Percentiles rank a stretch among this genome's conserved stretches.
Conservation (phyloP, 2,329 filamentous ascomycete genomes). For the Aspergillus aculeatinus region DNA sequence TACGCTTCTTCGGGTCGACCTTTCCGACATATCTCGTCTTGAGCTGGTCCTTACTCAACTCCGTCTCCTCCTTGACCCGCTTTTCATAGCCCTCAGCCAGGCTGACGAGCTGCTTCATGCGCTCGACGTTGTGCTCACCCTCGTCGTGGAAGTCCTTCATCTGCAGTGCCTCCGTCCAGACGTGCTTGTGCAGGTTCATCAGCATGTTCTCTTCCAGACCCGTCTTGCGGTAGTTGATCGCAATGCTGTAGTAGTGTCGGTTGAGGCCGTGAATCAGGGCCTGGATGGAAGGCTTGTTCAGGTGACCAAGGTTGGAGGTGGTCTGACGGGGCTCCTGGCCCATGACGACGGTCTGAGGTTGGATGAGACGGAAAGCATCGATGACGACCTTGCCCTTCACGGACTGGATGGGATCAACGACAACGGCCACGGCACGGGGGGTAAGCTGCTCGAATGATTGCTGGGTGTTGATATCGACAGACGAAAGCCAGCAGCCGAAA, state of each 20-base stretch:
- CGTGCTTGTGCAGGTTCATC: constrained; percentile 99
- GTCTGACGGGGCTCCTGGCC: constrained; percentile 97
- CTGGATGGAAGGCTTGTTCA: constrained; percentile 99
- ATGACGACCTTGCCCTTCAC: constrained; percentile 99
- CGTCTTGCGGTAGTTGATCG: constrained; percentile 96
- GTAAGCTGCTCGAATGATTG: constrained; percentile 99
- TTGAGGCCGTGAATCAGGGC: constrained; percentile 97
- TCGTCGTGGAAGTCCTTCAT: constrained; percentile 95
- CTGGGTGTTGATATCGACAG: constrained; percentile 98
- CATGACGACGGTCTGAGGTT: constrained; percentile 95
- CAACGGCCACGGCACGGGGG: constrained; percentile 92
- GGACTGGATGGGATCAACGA: constrained; percentile 97
- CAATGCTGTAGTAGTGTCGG: constrained; percentile 98
- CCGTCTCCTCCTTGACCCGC: constrained; percentile 97
- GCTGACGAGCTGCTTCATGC: constrained; percentile 80
- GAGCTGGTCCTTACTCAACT: constrained; percentile 92
- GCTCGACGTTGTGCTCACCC: constrained; percentile 80
- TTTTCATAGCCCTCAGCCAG: constrained; percentile 97
- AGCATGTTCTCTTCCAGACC: constrained; percentile 98
- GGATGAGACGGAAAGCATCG: constrained; percentile 97
- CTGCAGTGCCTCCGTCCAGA: constrained; percentile 95
- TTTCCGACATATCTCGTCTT: constrained; percentile 99
- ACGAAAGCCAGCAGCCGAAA: constrained; percentile 98
- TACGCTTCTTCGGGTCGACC: constrained; percentile 96
- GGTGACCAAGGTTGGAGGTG: constrained; percentile 93